These are phyloP conservation scores for Nepenthes mirabilis DNA, from an alignment of 148 eudicot species.

Conservation along the genomic window DNA sequence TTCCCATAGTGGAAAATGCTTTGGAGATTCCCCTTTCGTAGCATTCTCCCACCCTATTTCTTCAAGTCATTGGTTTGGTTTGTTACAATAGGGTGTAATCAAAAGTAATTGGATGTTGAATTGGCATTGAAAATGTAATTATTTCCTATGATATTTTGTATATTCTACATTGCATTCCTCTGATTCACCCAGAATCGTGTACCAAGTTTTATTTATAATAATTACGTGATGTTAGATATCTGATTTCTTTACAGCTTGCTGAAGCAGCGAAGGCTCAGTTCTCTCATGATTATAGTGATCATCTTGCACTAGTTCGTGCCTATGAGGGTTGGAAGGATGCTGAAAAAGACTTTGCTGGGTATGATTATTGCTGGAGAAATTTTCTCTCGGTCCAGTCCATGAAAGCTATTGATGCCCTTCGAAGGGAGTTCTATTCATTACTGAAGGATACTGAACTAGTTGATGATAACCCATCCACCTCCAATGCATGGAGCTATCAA, in stretches of 20 bases:
- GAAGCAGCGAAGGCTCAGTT: conserved; percentile 95
- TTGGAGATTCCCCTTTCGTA: no score
- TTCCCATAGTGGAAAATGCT: no score
- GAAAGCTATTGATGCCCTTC: conserved; percentile 94
- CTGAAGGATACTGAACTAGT: conserved; percentile 70
- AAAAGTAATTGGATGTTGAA: no score
- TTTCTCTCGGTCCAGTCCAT: conserved; percentile 82
- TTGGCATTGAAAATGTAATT: no score
- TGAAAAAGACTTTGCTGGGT: conserved; percentile 54
- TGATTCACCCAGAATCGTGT: background rate
- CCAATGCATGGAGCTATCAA: conserved; percentile 53
- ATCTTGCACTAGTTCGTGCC: conserved; percentile 90
- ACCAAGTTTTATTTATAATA: background rate
- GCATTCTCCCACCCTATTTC: no score
- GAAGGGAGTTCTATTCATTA: conserved; percentile 65
- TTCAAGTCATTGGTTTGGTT: no score
- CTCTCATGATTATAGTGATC: conserved; percentile 73
- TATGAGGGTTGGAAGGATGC: conserved; percentile 92
- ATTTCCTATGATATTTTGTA: background rate
- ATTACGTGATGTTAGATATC: background rate
- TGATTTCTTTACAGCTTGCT: conserved; percentile 56
- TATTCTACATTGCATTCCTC: no score
- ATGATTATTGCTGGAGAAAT: conserved; percentile 96
- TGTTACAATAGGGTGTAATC: no score
- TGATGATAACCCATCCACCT: conserved; percentile 43